Conservation (phyloP, 495 filamentous ascomycete genomes). For the Astrocystis sublimbata region DNA sequence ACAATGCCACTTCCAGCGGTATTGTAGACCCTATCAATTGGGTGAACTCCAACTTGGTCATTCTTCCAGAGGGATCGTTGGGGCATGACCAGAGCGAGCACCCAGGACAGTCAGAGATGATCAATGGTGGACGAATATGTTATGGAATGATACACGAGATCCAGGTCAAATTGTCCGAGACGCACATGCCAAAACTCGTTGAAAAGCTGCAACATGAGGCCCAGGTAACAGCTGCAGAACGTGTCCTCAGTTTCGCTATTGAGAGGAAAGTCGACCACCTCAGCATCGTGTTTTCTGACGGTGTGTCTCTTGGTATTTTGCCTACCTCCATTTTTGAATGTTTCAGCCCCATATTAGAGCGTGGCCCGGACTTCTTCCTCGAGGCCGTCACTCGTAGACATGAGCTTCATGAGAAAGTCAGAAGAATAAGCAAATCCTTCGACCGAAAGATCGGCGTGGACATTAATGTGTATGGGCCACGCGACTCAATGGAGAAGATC, state of each 20-base stretch:
- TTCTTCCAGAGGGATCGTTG: not conserved
- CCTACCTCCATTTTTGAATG: slow-evolving; percentile 19
- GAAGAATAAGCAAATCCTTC: slow-evolving; percentile 20
- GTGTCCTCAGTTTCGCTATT: slow-evolving; percentile 26
- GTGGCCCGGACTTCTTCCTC: slow-evolving; percentile 14
- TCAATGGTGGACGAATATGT: slow-evolving; percentile 22
- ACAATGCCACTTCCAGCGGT: not conserved
- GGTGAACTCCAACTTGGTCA: not conserved
- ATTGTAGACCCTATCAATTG: not conserved
- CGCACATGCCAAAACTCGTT: slow-evolving; percentile 21
- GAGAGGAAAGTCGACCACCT: slow-evolving; percentile 17
- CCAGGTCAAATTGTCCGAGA: slow-evolving; percentile 22
- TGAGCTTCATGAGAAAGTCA: slow-evolving; percentile 23
- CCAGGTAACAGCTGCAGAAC: not conserved
- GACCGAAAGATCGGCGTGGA: slow-evolving; percentile 33
- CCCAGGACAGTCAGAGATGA: slow-evolving; percentile 3
- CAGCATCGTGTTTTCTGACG: slow-evolving; percentile 22
- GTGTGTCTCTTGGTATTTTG: slow-evolving; percentile 24
- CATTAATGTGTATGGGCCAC: slow-evolving; percentile 40
- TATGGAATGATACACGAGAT: slow-evolving; percentile 28
- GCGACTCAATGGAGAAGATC: slow-evolving; percentile 18
- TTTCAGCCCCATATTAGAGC: slow-evolving; percentile 15
- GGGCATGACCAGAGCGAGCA: not conserved
- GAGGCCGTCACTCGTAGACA: slow-evolving; percentile 23
- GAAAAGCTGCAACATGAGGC: slow-evolving; percentile 11